Evolutionary conservation across 1,284 basidiomycete species (phyloP), one percentile per base, ranked within the genome.

Genomic region (Schizopora paradoxa): DNA sequence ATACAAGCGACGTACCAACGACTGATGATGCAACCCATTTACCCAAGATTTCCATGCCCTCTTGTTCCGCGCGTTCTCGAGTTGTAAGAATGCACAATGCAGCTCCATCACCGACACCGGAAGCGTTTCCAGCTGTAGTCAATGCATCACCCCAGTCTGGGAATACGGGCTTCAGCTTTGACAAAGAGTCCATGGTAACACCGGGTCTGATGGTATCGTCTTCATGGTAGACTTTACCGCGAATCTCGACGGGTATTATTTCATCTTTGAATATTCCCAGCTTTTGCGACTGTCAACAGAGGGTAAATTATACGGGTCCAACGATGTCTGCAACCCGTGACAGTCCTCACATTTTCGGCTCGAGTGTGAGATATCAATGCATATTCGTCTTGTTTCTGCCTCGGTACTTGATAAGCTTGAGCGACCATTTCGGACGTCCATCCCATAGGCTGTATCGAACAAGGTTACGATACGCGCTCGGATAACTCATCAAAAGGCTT

Each of bases 101-200:
- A 25, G 93, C 95, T 45, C 95, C 95, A 63, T 99, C 95, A 7
- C 92, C 92, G 25, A 98, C 79, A 47, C 94, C 93, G 53, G 91
- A 94, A 0, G 94, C 91, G 63, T 97, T 97, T 16, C 87, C 88
- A n/a, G 48, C 81, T 57, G 91, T 94, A 0, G 88, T 91, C 3
- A 79, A 73, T 4, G 72, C 66, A 26, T 77, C 69, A 11, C 85
- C 86, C 85, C 89, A 92, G 45, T 89, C 70, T 6, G 84, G 80
- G 59, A 91, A 91, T 3, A 74, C 86, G 4, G 88, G 73, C 54
- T 84, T 86, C 42, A 91, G 69, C 43, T 71, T 72, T 6, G 74
- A 65, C 8, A 92, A 73, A 1, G 76, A 76, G 52, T 89, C 82
- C 22, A 67, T 56, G 1, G 82, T 86, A n/a, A 89, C 86, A 6